Percentiles rank a stretch among this genome's conserved stretches.
Conservation (phyloP, 371 early-diverging fungal genomes). For the Apophysomyces elegans region DNA sequence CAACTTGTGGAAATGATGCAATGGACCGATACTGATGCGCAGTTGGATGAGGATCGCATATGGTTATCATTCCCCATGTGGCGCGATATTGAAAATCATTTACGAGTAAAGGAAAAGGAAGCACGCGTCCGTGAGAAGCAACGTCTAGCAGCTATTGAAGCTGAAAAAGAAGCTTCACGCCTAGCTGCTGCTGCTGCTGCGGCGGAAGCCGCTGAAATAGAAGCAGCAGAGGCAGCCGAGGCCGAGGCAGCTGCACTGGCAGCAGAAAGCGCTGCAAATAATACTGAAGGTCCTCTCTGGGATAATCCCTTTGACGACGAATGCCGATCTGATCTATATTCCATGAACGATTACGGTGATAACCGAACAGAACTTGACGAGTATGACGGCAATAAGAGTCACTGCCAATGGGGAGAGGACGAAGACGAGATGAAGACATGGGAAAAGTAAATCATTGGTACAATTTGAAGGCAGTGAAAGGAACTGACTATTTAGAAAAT, state of each 20-base stretch:
- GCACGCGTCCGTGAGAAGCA: conserved; percentile 51
- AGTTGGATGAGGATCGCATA: conserved; percentile 55
- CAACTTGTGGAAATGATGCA: conserved; percentile 35
- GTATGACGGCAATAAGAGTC: conserved; percentile 27
- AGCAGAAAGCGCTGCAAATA: conserved; percentile 30
- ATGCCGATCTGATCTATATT: conserved; percentile 33
- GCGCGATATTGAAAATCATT: conserved; percentile 76
- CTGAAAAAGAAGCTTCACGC: conserved; percentile 36
- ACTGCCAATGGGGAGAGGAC: conserved; percentile 37
- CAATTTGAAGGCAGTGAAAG: neutral
- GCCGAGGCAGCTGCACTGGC: conserved; percentile 41
- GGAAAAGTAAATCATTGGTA: neutral
- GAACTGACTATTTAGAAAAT: neutral
- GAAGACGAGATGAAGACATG: conserved; percentile 11
- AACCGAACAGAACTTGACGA: conserved; percentile 35
- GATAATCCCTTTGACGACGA: conserved; percentile 42
- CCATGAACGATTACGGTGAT: conserved; percentile 34
- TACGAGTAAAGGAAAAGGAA: conserved; percentile 73
- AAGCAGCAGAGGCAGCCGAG: conserved; percentile 23
- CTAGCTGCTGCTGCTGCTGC: conserved; percentile 34
- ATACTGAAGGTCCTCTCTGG: conserved; percentile 15
- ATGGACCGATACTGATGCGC: conserved; percentile 36
- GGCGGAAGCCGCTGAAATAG: conserved; percentile 37
- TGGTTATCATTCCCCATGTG: conserved; percentile 73
- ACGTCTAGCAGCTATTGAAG: conserved; percentile 28